phyloP scores from a whole-genome alignment of 169 alveolate species.

The Plasmodium yoelii region DNA sequence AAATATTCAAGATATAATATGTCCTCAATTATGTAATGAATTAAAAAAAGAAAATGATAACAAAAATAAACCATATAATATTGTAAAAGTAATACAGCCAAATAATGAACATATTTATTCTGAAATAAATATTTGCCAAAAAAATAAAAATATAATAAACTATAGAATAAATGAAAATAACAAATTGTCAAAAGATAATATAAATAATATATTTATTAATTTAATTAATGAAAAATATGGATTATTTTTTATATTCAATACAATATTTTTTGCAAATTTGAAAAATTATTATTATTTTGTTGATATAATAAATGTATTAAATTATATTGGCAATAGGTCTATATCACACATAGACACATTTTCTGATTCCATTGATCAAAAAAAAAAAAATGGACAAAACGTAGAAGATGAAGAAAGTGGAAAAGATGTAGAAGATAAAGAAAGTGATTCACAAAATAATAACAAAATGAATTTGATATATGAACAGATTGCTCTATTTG shows the following conservation, averaged over 20 bases:
- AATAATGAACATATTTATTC: neutral
- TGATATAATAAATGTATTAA: constrained; percentile 49
- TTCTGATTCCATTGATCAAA: no score
- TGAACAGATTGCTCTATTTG: constrained; percentile 41
- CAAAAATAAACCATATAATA: neutral
- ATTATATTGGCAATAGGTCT: constrained; percentile 30
- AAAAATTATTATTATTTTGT: constrained; percentile 68
- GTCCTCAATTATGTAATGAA: neutral
- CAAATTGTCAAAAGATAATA: constrained; percentile 4
- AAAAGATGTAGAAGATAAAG: no score
- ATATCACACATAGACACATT: no score
- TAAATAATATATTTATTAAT: constrained; percentile 23
- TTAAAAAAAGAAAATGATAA: neutral
- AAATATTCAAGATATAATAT: neutral
- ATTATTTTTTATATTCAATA: constrained; percentile 45
- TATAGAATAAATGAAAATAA: constrained; percentile 35
- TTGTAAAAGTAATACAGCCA: neutral
- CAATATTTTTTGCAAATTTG: constrained; percentile 50
- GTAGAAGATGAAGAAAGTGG: neutral
- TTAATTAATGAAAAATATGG: constrained; percentile 64
- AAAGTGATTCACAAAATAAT: neutral
- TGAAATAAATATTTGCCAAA: neutral
- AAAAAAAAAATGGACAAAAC: neutral
- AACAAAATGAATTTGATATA: constrained; percentile 23
- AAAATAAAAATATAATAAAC: neutral